phyloP scores from a whole-genome alignment of 495 filamentous ascomycete species.

The Lophiostoma macrostomum region DNA sequence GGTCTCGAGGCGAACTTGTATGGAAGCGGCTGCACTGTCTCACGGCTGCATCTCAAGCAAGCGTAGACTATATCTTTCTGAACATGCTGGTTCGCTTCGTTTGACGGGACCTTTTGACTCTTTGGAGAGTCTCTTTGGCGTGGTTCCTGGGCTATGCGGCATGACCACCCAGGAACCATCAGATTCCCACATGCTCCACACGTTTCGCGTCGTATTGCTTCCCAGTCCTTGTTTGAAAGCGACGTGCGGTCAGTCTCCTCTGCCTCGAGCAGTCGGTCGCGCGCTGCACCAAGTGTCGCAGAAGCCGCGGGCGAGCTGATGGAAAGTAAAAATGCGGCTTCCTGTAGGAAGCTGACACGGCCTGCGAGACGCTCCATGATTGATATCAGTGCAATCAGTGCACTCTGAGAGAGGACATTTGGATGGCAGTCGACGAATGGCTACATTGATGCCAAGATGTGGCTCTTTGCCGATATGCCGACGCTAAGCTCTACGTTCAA shows the following conservation, averaged over 20 bases:
- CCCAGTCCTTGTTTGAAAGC: conserved; percentile 35
- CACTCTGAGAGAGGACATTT: background rate
- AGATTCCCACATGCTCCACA: conserved; percentile 55
- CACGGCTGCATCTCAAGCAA: conserved; percentile 29
- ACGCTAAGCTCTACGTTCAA: too few relatives aligned
- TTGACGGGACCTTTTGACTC: conserved; percentile 22
- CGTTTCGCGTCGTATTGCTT: conserved; percentile 42
- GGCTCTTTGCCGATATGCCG: too few relatives aligned
- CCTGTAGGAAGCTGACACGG: conserved; percentile 42
- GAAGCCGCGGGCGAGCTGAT: conserved; percentile 49
- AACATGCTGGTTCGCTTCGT: conserved; percentile 41
- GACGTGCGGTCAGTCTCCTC: conserved; percentile 40
- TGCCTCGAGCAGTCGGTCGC: conserved; percentile 45
- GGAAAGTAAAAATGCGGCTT: conserved; percentile 46
- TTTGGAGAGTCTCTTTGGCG: background rate
- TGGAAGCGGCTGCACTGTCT: conserved; percentile 18
- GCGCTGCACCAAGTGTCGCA: conserved; percentile 46
- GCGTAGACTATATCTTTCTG: conserved; percentile 28
- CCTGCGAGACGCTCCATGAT: background rate
- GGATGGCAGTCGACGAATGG: background rate
- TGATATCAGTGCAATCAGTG: background rate
- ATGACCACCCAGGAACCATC: conserved; percentile 46
- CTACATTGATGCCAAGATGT: too few relatives aligned
- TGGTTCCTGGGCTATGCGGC: conserved; percentile 23
- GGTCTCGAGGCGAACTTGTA: too few relatives aligned